These are phyloP conservation scores for Fusarium nisikadoi DNA, from an alignment of 2,329 filamentous ascomycete genomes.

Conservation along the genomic window DNA sequence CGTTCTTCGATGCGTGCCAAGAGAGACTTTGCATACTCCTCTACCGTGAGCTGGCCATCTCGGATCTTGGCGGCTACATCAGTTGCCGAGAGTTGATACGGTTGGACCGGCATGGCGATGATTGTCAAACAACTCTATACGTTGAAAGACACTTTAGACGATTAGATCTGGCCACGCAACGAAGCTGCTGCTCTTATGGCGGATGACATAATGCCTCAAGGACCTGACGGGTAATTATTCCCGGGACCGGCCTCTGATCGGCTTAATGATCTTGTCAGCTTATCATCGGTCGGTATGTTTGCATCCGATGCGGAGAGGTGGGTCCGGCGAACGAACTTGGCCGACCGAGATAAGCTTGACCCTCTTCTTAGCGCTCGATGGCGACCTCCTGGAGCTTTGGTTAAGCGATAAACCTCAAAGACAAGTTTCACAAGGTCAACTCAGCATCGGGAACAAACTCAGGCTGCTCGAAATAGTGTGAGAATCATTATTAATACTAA, in stretches of 20 bases:
- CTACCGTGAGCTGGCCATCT: constrained; percentile 36
- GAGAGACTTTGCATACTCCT: constrained; percentile 5
- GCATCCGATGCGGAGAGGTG: neutral
- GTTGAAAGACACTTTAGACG: fast-evolving
- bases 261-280: neutral
- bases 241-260: neutral
- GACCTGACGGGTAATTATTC: neutral
- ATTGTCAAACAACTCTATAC: too few species aligned
- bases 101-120: neutral
- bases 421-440: neutral
- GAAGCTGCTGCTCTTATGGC: neutral
- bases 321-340: neutral
- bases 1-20: constrained; percentile 15
- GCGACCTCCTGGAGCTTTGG: too few species aligned
- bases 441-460: neutral
- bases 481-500: neutral
- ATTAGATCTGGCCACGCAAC: neutral
- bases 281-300: neutral
- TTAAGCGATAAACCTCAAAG: too few species aligned
- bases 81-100: constrained; percentile 4
- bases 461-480: neutral
- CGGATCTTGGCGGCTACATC: neutral
- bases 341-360: neutral
- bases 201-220: constrained; percentile 10
- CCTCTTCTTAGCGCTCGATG: neutral